These are phyloP conservation scores for Hypsizygus ulmarius DNA, from an alignment of 1,284 basidiomycete genomes.

Conservation along the genomic window DNA sequence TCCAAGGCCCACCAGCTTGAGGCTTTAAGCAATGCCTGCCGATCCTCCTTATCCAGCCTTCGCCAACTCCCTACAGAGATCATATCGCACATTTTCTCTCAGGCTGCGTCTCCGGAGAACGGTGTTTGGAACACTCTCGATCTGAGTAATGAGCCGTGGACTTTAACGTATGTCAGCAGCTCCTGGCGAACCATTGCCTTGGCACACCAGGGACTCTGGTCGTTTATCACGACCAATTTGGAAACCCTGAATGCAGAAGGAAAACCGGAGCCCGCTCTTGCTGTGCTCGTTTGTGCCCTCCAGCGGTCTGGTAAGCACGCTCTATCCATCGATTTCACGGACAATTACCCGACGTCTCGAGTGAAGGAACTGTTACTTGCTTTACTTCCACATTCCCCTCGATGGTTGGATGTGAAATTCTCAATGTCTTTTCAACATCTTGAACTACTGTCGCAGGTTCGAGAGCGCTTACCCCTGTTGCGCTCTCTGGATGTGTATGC, in stretches of 20 bases:
- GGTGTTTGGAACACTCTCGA: not conserved
- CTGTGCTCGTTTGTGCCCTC: too few relatives aligned
- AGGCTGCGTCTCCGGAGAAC: not conserved
- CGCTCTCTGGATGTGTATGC: too few relatives aligned
- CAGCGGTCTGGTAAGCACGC: too few relatives aligned
- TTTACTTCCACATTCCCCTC: constrained; percentile 1
- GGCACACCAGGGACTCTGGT: constrained; percentile 2
- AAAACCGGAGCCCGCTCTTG: too few relatives aligned
- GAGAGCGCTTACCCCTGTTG: too few relatives aligned
- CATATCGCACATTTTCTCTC: not conserved
- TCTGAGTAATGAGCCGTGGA: constrained; percentile 3
- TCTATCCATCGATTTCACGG: too few relatives aligned
- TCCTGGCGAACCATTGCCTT: constrained; percentile 7
- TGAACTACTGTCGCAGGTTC: not conserved
- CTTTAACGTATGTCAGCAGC: constrained; percentile 2
- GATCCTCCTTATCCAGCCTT: not conserved
- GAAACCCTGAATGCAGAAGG: not conserved
- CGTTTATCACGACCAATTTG: constrained; percentile 2
- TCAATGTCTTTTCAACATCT: constrained; percentile 1
- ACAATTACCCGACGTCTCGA: not conserved
- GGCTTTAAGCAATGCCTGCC: not conserved
- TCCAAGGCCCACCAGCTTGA: not conserved
- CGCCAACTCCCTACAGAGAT: constrained; percentile 3
- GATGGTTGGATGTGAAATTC: not conserved
- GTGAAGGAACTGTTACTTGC: not conserved